Base-by-base conservation (phyloP, 2,329 filamentous ascomycete genomes). In the Aspergillus sp. region DNA sequence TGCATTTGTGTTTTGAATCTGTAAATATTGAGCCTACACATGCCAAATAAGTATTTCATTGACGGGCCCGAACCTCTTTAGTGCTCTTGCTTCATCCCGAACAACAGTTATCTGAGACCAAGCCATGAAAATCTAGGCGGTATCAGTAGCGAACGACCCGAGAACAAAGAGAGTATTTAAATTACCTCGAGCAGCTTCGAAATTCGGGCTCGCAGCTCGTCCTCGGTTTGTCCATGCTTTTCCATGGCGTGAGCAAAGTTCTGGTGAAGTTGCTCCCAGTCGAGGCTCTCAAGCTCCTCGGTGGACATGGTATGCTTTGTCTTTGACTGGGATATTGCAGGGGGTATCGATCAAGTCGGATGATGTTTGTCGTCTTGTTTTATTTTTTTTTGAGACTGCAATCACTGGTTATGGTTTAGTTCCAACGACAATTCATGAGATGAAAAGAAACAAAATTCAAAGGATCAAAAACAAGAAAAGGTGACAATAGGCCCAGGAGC, bases 1-100 rank as follows among this genome's bases (percentile, higher is more conserved):
- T 86, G 82, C 72, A 89, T 87, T 62, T 92, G 87, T 2, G 93
- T 97, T 70, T 89, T 90, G 50, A 96, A 82, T 57, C 90, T 91
- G 55, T 22, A 47, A 59, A n/a, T 9, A 24, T 64, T 59, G 36
- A 51, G 55, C 24, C 26, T 39, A 52, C 55, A 36, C 18, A 31
- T 58, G 31, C 16, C 9, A 26, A 31, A 3, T 39, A 10, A 32
- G 29, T 16, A 29, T 10, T 16, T 39, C n/a, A 42, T 22, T 31
- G 20, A 16, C 22, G 14, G 32, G 50, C 20, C n/a, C 76, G 57
- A 74, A 89, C 89, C 92, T 87, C 75, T 94, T 94, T 63, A 86
- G 82, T 24, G 90, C 90, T 57, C 93, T 85, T 60, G 89, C 87
- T 57, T 90, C 87, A 73, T 96, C 93, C 62, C 91, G 87, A 11